Conservation (phyloP, 306 rosid genomes). For the Pachyrhizus erosus region DNA sequence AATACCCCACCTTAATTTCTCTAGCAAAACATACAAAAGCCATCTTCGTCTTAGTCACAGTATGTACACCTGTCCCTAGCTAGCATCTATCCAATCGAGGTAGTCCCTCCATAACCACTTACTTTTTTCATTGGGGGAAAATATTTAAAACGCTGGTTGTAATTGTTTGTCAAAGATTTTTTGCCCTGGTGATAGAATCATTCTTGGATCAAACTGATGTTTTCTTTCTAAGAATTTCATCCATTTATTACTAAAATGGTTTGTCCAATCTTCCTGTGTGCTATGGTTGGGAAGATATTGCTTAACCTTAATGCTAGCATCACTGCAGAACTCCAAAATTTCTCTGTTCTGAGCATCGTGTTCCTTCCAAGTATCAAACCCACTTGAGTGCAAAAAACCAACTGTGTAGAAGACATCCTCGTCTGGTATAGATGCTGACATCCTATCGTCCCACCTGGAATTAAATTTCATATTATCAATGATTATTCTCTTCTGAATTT, state of each 20-base stretch:
- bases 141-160: background rate
- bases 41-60: constrained; percentile 8
- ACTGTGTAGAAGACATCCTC: constrained; percentile 86
- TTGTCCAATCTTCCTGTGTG: constrained; percentile 67
- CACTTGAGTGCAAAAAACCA: constrained; percentile 79
- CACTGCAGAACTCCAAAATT: constrained; percentile 63
- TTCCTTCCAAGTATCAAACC: constrained; percentile 71
- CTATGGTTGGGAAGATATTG: constrained; percentile 75
- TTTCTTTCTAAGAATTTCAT: constrained; percentile 61
- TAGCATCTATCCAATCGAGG: background rate
- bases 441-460: constrained; percentile 82
- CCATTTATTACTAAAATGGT: constrained; percentile 86
- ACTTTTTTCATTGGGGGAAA: constrained; percentile 2
- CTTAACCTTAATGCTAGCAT: constrained; percentile 63
- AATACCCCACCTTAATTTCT: background rate
- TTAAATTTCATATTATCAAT: background rate
- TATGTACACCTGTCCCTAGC: constrained; percentile 27
- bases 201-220: constrained; percentile 77
- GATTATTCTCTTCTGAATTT: background rate
- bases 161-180: constrained; percentile 57
- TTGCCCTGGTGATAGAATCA: constrained; percentile 90
- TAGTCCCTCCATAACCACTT: background rate
- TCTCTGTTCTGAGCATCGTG: constrained; percentile 73
- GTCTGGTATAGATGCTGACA: constrained; percentile 71
- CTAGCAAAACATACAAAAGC: constrained; percentile 2